Evolutionary conservation across 805 yeast genomes (phyloP).

Genomic region (Metschnikowia hibisci): DNA sequence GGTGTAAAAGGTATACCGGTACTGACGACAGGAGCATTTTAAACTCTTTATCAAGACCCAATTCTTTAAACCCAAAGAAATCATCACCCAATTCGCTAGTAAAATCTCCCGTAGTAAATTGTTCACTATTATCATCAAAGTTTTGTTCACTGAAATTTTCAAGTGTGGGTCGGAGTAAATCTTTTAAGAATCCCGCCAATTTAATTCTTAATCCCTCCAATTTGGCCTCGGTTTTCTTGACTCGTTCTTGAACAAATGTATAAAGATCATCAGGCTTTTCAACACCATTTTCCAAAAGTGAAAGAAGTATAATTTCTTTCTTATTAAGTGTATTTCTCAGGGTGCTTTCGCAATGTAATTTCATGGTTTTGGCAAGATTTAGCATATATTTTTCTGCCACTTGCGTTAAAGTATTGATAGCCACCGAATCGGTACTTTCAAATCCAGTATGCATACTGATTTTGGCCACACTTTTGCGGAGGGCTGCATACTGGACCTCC

Average conservation of each 20-base stretch:
- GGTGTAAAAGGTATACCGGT: conserved; percentile 83
- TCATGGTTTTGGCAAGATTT: conserved; percentile 68
- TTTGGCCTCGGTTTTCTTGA: conserved; percentile 64
- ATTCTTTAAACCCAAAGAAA: conserved; percentile 93
- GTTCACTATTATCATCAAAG: conserved; percentile 88
- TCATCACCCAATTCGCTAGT: conserved; percentile 93
- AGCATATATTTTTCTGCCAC: conserved; percentile 76
- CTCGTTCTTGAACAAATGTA: conserved; percentile 67
- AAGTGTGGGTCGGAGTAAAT: conserved; percentile 73
- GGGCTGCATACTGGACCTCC: conserved; percentile 60
- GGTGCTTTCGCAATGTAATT: conserved; percentile 64
- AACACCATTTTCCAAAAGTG: conserved; percentile 84
- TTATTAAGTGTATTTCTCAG: conserved; percentile 40
- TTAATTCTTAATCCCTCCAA: conserved; percentile 64
- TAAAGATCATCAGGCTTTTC: conserved; percentile 73
- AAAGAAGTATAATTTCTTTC: conserved; percentile 50
- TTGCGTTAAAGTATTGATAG: conserved; percentile 76
- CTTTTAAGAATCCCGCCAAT: conserved; percentile 69
- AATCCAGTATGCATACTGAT: conserved; percentile 90
- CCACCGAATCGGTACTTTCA: conserved; percentile 74
- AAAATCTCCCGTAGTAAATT: conserved; percentile 91
- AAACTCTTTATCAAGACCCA: conserved; percentile 90
- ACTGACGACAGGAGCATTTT: conserved; percentile 79
- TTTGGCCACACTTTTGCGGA: conserved; percentile 69
- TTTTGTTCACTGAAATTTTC: conserved; percentile 72